Percentiles rank a stretch among this genome's conserved stretches.
Conservation (phyloP, 257 asterid genomes). For the Solanum pinnatisectum region DNA sequence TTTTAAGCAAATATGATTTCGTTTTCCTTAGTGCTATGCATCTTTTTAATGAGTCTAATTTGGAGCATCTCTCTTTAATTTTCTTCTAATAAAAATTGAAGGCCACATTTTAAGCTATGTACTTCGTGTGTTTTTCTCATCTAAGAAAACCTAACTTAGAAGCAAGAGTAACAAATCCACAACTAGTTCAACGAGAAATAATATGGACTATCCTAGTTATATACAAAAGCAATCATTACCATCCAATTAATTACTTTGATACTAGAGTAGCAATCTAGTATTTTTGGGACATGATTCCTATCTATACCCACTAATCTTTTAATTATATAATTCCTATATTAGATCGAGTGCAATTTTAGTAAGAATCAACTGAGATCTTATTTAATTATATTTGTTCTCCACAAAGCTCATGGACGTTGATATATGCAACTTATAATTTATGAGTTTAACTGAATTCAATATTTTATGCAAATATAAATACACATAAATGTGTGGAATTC, state of each 20-base stretch:
- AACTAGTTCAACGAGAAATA: not conserved
- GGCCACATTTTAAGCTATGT: not conserved
- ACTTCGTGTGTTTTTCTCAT: not conserved
- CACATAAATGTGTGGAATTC: not conserved
- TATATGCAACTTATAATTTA: not conserved
- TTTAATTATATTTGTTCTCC: not conserved
- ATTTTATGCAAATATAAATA: not conserved
- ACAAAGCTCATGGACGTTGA: not conserved
- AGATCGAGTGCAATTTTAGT: not conserved
- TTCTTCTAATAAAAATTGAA: not conserved
- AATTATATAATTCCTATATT: not conserved
- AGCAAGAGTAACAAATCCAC: not conserved
- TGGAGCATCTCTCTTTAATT: not conserved
- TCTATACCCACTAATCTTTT: not conserved
- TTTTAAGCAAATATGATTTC: slow-evolving; percentile 13
- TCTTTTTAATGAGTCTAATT: not conserved
- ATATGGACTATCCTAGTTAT: not conserved
- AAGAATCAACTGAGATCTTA: not conserved
- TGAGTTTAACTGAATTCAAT: not conserved
- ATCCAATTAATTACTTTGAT: not conserved
- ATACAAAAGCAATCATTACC: not conserved
- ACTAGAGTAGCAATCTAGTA: not conserved
- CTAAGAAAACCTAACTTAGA: not conserved
- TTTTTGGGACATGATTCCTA: not conserved
- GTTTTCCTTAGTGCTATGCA: not conserved